phyloP scores from a whole-genome alignment of 129 eudicot species.

The Escallonia herrerae region DNA sequence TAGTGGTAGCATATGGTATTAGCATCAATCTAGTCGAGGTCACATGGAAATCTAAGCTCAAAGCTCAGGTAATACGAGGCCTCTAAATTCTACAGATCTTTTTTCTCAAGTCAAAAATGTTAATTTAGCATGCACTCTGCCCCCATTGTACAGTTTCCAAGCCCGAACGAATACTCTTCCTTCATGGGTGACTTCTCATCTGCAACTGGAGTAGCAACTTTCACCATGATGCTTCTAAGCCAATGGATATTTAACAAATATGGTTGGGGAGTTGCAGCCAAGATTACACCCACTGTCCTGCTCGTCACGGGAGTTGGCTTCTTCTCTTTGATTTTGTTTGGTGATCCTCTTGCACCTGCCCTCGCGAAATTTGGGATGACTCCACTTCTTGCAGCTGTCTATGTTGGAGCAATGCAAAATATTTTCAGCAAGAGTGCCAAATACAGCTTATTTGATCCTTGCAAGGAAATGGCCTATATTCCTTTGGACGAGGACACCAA shows the following conservation, averaged over 20 bases:
- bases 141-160: conserved; percentile 61
- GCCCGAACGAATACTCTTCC: conserved; percentile 93
- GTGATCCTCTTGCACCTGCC: conserved; percentile 70
- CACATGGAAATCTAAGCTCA: conserved; percentile 99
- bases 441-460: conserved; percentile 96
- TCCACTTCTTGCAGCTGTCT: conserved; percentile 96
- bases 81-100: not conserved
- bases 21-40: conserved; percentile 97
- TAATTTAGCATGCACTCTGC: not conserved
- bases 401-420: conserved; percentile 96
- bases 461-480: conserved; percentile 99
- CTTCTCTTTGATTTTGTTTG: conserved; percentile 81
- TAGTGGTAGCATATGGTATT: conserved; percentile 97
- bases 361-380: conserved; percentile 76
- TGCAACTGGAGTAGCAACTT: conserved; percentile 95
- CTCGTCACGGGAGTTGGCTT: conserved; percentile 89
- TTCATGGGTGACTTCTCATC: conserved; percentile 99
- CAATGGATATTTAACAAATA: conserved; percentile 89
- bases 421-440: conserved; percentile 98
- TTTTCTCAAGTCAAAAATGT: not conserved
- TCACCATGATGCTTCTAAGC: conserved; percentile 94
- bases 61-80: conserved; percentile 73
- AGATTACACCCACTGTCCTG: conserved; percentile 87
- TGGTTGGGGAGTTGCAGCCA: conserved; percentile 99
- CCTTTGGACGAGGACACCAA: conserved; percentile 98